Conservation (phyloP, 2,329 filamentous ascomycete species). For the Madurella mycetomatis region DNA sequence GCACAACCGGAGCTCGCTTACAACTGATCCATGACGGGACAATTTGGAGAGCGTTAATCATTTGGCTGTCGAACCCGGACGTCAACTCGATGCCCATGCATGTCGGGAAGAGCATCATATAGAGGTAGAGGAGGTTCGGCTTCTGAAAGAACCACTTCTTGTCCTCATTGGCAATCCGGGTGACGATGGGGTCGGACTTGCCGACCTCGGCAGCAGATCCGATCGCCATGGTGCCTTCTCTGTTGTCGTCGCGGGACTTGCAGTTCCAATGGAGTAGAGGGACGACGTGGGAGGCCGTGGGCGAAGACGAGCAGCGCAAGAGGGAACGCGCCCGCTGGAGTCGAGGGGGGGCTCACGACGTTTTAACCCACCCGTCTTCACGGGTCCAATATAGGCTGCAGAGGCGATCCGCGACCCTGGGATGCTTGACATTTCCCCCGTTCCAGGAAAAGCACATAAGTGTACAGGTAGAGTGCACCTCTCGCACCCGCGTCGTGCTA, state of each 20-base stretch:
- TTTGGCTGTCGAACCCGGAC: slow-evolving; percentile 43
- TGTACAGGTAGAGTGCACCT: background rate
- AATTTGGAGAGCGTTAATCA: slow-evolving; percentile 43
- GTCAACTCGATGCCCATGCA: slow-evolving; percentile 58
- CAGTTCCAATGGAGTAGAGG: background rate
- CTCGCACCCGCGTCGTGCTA: background rate
- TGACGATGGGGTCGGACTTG: slow-evolving; percentile 36
- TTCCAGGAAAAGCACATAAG: background rate
- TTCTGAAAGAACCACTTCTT: slow-evolving; percentile 53
- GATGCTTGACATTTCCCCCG: slow-evolving; percentile 1
- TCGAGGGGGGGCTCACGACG: background rate
- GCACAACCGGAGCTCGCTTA: slow-evolving; percentile 23
- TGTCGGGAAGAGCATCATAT: slow-evolving; percentile 54
- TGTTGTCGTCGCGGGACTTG: background rate
- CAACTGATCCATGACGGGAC: slow-evolving; percentile 34
- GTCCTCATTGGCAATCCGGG: slow-evolving; percentile 37
- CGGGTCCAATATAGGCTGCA: slow-evolving; percentile 11
- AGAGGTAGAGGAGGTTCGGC: slow-evolving; percentile 53
- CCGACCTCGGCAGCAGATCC: slow-evolving; percentile 19
- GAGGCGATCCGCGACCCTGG: slow-evolving; percentile 12
- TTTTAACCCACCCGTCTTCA: slow-evolving; percentile 13
- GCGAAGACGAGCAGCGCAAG: background rate
- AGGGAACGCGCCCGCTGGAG: background rate
- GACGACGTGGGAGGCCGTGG: background rate
- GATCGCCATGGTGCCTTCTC: slow-evolving; percentile 13